Conservation (phyloP, 345 rosid genomes). For the Populus davidiana region DNA sequence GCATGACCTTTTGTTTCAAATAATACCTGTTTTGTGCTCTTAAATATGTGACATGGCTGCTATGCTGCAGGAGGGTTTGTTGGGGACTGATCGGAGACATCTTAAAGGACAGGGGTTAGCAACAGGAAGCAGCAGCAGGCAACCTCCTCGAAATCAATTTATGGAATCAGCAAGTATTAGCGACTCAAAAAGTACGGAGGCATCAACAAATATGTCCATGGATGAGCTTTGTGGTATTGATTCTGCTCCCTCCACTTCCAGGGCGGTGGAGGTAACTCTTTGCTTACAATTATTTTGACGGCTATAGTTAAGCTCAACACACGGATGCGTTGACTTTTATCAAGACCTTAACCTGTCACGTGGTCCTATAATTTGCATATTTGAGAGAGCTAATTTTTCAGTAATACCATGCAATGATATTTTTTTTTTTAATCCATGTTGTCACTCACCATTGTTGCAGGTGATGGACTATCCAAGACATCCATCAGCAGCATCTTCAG, state of each 20-base stretch:
- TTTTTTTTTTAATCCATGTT: neutral
- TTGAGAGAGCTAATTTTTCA: neutral
- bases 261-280: slow-evolving; percentile 65
- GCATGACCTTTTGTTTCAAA: neutral
- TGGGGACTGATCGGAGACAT: slow-evolving; percentile 72
- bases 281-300: neutral
- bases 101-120: slow-evolving; percentile 62
- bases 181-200: slow-evolving; percentile 74
- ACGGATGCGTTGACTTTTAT: neutral
- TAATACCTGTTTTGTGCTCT: neutral
- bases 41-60: neutral
- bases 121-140: slow-evolving; percentile 71
- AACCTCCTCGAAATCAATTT: slow-evolving; percentile 60
- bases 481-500: slow-evolving; percentile 74
- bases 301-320: neutral
- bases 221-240: slow-evolving; percentile 67
- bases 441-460: slow-evolving; percentile 34
- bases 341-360: neutral
- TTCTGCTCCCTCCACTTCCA: slow-evolving; percentile 79
- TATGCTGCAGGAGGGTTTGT: slow-evolving; percentile 52
- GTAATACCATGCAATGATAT: neutral
- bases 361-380: neutral
- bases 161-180: slow-evolving; percentile 53
- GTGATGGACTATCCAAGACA: slow-evolving; percentile 73
- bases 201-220: slow-evolving; percentile 53